Evolutionary conservation across 371 early-diverging fungal species (phyloP).

Genomic region (Mortierella sp.): DNA sequence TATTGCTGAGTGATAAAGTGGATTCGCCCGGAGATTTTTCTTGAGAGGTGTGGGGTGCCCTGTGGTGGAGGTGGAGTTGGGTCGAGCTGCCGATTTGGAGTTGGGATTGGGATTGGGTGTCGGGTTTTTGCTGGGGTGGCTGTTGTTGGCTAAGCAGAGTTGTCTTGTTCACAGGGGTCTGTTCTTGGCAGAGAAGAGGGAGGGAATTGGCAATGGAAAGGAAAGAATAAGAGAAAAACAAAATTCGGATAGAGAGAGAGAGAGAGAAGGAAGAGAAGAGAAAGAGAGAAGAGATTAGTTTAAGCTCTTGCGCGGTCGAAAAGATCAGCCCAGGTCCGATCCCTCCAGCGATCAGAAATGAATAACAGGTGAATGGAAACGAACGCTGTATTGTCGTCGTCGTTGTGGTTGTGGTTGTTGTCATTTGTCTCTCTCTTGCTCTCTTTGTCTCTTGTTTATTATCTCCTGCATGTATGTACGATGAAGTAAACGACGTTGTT

Average conservation of each 20-base stretch:
- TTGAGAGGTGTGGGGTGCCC: neutral
- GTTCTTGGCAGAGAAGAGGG: neutral
- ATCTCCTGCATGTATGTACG: no score
- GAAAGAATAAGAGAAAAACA: neutral
- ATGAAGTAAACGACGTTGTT: neutral
- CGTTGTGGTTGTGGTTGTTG: neutral
- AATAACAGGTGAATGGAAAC: neutral
- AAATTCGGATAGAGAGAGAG: neutral
- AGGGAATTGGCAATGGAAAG: neutral
- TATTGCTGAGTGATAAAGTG: neutral
- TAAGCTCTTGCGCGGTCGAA: neutral
- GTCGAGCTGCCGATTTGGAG: neutral
- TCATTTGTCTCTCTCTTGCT: neutral
- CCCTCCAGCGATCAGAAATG: neutral
- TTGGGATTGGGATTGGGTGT: neutral
- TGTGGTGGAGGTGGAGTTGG: neutral
- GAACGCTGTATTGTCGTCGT: neutral
- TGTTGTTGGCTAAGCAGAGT: slow-evolving; percentile 10
- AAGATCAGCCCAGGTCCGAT: slow-evolving; percentile 8
- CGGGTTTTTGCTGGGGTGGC: neutral
- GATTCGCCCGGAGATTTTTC: slow-evolving; percentile 10
- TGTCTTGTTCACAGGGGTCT: neutral
- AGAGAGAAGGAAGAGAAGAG: neutral
- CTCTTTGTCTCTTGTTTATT: neutral
- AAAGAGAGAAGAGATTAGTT: neutral